A percentile compares a stretch with the other conserved stretches of the same genome.
phyloP scores from a whole-genome alignment of 768 basidiomycete genomes.

The Podaxis sp. region DNA sequence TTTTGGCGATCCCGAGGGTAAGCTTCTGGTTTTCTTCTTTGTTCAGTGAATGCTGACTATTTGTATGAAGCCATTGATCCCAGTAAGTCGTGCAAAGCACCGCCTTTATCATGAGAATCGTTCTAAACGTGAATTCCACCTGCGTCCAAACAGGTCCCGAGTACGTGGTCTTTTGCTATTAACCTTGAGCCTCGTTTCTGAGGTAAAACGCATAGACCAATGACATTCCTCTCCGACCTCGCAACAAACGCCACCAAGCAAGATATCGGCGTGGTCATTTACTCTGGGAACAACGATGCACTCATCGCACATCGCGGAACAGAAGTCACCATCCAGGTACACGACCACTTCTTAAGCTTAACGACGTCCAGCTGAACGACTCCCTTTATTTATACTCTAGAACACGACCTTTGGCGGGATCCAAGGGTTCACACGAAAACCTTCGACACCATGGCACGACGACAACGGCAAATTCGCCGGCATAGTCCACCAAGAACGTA shows the following conservation, averaged over 20 bases:
- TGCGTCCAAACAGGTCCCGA: conserved; percentile 25
- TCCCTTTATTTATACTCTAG: conserved; percentile 27
- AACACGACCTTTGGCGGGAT: conserved; percentile 81
- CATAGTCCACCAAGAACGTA: conserved; percentile 72
- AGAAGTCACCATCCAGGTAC: conserved; percentile 61
- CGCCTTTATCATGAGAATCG: not conserved
- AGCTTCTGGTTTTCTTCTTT: conserved; percentile 14
- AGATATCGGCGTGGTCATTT: conserved; percentile 53
- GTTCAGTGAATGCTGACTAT: not conserved
- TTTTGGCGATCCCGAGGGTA: conserved; percentile 34
- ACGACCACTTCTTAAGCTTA: not conserved
- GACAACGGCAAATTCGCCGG: conserved; percentile 60
- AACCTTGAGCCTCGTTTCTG: not conserved
- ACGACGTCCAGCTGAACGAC: not conserved
- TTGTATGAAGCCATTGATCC: conserved; percentile 29
- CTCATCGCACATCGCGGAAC: conserved; percentile 62
- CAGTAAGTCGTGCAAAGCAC: conserved; percentile 25
- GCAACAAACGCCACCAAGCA: conserved; percentile 60
- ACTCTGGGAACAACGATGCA: conserved; percentile 68
- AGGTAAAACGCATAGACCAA: conserved; percentile 39
- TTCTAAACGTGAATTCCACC: not conserved
- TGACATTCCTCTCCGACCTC: conserved; percentile 62
- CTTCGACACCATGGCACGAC: conserved; percentile 66
- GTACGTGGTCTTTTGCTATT: conserved; percentile 22
- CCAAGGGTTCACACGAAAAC: conserved; percentile 68